Evolutionary conservation across 257 asterid species (phyloP).

Genomic region (Nicotiana tomentosiformis): DNA sequence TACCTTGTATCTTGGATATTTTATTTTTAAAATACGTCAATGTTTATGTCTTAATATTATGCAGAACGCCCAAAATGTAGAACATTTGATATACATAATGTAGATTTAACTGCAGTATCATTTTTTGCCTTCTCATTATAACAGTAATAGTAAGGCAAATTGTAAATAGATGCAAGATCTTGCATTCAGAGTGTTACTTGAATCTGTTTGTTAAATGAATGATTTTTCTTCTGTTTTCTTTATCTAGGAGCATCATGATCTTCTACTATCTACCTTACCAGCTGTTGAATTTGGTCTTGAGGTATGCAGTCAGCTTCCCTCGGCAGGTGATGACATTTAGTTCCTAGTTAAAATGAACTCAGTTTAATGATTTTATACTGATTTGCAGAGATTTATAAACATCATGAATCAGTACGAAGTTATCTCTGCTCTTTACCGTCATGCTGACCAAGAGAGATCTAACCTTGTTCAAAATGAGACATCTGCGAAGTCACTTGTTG

Average conservation of each 20-base stretch:
- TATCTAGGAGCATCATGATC: slow-evolving; percentile 93
- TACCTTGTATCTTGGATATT: neutral
- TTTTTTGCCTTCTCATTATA: neutral
- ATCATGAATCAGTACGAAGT: slow-evolving; percentile 72
- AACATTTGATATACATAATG: neutral
- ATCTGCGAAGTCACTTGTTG: slow-evolving; percentile 67
- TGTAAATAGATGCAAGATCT: neutral
- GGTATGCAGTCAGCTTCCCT: slow-evolving; percentile 49
- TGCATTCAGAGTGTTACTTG: neutral
- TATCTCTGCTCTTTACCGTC: slow-evolving; percentile 66
- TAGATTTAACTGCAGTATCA: neutral
- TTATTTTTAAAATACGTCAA: neutral
- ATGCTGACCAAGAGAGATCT: slow-evolving; percentile 77
- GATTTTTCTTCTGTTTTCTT: slow-evolving; percentile 16
- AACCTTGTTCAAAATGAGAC: slow-evolving; percentile 69
- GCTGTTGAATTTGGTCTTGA: slow-evolving; percentile 77
- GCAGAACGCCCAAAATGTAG: neutral
- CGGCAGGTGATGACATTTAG: slow-evolving; percentile 16
- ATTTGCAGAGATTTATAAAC: slow-evolving; percentile 59
- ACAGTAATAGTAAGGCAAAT: neutral
- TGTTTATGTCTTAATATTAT: neutral
- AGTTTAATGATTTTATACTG: slow-evolving; percentile 23
- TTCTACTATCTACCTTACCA: slow-evolving; percentile 72
- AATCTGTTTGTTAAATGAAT: neutral
- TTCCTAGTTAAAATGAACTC: slow-evolving; percentile 17